Evolutionary conservation across 805 yeast genomes (phyloP).

Genomic region (Scheffersomyces lignosus): DNA sequence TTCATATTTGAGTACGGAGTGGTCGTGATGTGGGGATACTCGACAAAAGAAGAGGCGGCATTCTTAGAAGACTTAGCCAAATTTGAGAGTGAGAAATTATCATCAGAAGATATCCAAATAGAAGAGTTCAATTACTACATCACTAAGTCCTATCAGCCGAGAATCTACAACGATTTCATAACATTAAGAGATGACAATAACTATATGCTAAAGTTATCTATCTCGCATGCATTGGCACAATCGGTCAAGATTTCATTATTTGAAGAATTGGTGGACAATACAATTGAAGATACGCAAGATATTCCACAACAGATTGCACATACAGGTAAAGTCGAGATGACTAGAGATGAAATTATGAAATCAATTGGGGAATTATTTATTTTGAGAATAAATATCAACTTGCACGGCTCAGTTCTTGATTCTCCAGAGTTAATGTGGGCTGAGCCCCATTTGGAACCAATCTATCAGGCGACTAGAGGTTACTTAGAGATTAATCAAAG

Average conservation of each 20-base stretch:
- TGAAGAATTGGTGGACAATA: slow-evolving; percentile 94
- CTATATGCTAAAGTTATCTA: slow-evolving; percentile 88
- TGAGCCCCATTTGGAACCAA: slow-evolving; percentile 96
- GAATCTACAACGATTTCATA: slow-evolving; percentile 93
- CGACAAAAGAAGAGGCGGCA: slow-evolving; percentile 76
- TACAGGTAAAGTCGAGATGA: slow-evolving; percentile 93
- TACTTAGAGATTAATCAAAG: slow-evolving; percentile 93
- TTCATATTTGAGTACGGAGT: slow-evolving; percentile 96
- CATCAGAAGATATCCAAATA: slow-evolving; percentile 87
- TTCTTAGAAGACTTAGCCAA: slow-evolving; percentile 83
- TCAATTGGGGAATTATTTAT: slow-evolving; percentile 95
- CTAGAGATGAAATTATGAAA: slow-evolving; percentile 93
- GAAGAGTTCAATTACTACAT: slow-evolving; percentile 96
- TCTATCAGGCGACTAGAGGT: slow-evolving; percentile 95
- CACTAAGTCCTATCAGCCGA: slow-evolving; percentile 90
- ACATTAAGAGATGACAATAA: slow-evolving; percentile 86
- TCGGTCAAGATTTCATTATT: slow-evolving; percentile 92
- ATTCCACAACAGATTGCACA: slow-evolving; percentile 95
- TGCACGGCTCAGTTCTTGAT: slow-evolving; percentile 87
- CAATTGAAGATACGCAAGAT: slow-evolving; percentile 96
- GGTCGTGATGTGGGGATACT: slow-evolving; percentile 95
- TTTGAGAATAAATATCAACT: slow-evolving; percentile 73
- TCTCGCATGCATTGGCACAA: slow-evolving; percentile 95
- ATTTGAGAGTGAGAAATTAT: slow-evolving; percentile 88
- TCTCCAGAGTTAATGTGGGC: slow-evolving; percentile 99